Base-by-base conservation (phyloP, 345 rosid genomes). In the Hypericum androsaemum region DNA sequence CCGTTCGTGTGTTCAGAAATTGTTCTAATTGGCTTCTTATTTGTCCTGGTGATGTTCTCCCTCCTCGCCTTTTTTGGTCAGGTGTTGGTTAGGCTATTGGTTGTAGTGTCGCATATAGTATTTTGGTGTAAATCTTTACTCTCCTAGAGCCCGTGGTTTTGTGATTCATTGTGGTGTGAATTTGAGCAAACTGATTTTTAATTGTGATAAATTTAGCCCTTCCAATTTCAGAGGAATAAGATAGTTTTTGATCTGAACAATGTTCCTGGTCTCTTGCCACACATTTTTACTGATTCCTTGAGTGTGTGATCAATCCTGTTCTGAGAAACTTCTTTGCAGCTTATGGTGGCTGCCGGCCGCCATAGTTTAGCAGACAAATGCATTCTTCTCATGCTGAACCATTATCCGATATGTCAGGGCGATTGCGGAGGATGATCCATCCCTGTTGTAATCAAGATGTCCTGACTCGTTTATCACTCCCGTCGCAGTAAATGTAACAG, bases 121-220 rank as follows among this genome's bases (percentile, higher is more conserved):
- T 69, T 71, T 67, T 52, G 56, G 43, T 60, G 70, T 60, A 64
- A 52, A 61, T 61, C 70, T 60, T 32, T 59, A 53, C 63, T 58
- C 41, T 9, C 60, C 65, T 58, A 64, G 64, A 44, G 49, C 47
- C 60, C 62, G 62, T 68, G 68, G 71, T 41, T 63, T 68, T 75
- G 57, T 65, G 68, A 80, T 80, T 80, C 76, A 71, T 77, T 68
- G 65, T 64, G 71, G 77, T 67, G 77, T 64, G 72, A 61, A 48
- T 67, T 60, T 60, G 38, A 56, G 70, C 64, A 68, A 65, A 64
- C 59, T 62, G 67, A 64, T 73, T 75, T n/a, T 54, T 48, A 61
- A 47, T 68, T 74, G 71, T 64, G 61, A 65, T 73, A 72, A 71
- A 66, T 67, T 79, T 55, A 68, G 72, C 67, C 71, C 69, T 66